These are phyloP conservation scores for Solanum stenotomum DNA, from an alignment of 257 asterid genomes.

Conservation along the genomic window DNA sequence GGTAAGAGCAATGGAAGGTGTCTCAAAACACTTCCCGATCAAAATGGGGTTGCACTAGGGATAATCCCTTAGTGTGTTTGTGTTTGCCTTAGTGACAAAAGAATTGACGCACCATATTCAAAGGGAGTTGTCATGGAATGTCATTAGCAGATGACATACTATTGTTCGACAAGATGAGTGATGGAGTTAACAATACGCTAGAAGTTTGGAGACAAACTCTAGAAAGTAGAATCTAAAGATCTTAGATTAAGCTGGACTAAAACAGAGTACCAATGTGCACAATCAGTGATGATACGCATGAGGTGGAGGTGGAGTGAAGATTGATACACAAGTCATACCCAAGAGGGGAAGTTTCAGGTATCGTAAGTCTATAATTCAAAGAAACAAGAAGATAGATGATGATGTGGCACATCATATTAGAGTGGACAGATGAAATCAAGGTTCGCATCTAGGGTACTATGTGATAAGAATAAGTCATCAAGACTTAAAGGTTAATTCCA, in stretches of 20 bases:
- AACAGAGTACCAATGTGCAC: not conserved
- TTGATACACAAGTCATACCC: not conserved
- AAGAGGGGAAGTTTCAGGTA: not conserved
- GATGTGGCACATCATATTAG: not conserved
- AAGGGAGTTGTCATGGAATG: too few species aligned
- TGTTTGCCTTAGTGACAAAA: too few species aligned
- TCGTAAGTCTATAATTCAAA: not conserved
- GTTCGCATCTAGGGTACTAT: not conserved
- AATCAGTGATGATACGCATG: not conserved
- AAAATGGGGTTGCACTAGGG: too few species aligned
- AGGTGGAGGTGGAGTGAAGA: not conserved
- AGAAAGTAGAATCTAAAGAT: not conserved
- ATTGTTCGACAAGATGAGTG: not conserved
- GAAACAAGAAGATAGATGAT: not conserved
- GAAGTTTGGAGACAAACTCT: not conserved
- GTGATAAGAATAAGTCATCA: not conserved
- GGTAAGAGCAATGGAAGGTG: too few species aligned
- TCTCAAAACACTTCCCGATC: too few species aligned
- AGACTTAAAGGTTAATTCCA: not conserved
- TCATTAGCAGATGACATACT: not conserved
- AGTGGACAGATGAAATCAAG: not conserved
- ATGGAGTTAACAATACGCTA: not conserved
- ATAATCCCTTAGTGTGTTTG: too few species aligned
- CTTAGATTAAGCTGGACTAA: not conserved
- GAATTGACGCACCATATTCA: too few species aligned